Percentiles rank a stretch among this genome's conserved stretches.
phyloP scores from a whole-genome alignment of 306 rosid genomes.

The Vigna nakashimae region DNA sequence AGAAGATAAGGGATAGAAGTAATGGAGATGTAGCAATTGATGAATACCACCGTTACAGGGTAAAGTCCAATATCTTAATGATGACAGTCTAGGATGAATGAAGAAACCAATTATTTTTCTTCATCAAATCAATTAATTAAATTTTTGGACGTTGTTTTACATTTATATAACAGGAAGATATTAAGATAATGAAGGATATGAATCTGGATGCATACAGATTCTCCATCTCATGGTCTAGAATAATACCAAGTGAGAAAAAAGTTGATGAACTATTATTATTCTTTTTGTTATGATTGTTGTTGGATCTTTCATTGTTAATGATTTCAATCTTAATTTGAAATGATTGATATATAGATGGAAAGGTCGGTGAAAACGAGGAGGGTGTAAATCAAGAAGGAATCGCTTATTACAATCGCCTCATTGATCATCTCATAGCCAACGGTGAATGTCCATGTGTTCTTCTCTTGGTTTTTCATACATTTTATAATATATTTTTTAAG shows the following conservation, averaged over 20 bases:
- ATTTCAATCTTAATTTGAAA: neutral
- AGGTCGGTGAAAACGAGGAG: constrained; percentile 38
- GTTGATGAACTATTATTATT: neutral
- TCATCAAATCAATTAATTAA: neutral
- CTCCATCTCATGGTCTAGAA: constrained; percentile 80
- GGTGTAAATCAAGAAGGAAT: constrained; percentile 62
- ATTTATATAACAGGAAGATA: constrained; percentile 58
- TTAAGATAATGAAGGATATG: constrained; percentile 59
- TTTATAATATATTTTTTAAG: neutral
- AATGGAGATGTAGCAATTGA: constrained; percentile 57
- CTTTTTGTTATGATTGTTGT: neutral
- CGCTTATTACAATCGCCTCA: constrained; percentile 59
- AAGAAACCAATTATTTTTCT: too few relatives aligned
- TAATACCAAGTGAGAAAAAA: constrained; percentile 60
- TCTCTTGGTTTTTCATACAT: neutral
- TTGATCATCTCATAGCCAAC: constrained; percentile 53
- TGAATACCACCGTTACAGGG: constrained; percentile 55
- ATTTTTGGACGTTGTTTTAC: too few relatives aligned
- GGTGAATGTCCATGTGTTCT: neutral
- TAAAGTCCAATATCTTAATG: neutral
- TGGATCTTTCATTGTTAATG: neutral
- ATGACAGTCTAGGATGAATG: neutral
- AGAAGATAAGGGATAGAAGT: constrained; percentile 49
- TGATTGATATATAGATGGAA: constrained; percentile 50
- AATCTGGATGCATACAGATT: constrained; percentile 66